A percentile compares a stretch with the other conserved stretches of the same genome.
phyloP scores from a whole-genome alignment of 495 filamentous ascomycete genomes.

The Lasiosphaeria hispida region DNA sequence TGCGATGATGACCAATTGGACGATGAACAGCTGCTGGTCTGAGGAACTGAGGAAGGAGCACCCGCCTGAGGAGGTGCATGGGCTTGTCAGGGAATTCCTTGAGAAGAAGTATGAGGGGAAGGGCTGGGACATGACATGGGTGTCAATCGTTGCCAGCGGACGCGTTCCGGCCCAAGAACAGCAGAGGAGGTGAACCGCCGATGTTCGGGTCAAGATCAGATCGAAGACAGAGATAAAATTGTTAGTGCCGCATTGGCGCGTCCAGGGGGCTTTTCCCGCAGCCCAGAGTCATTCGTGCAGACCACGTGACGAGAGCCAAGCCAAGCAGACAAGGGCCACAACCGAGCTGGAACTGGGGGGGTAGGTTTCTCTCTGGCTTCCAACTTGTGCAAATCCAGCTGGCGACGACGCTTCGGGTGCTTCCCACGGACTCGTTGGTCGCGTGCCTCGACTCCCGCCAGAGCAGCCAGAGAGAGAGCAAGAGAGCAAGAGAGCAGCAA shows the following conservation, averaged over 20 bases:
- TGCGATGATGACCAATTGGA: slow-evolving; percentile 38
- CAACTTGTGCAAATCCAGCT: background rate
- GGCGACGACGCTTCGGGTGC: slow-evolving; percentile 6
- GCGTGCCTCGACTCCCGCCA: background rate
- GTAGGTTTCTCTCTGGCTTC: background rate
- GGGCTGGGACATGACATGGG: slow-evolving; percentile 39
- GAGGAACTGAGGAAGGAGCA: slow-evolving; percentile 37
- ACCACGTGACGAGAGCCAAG: slow-evolving; percentile 30
- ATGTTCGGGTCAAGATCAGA: too few relatives aligned
- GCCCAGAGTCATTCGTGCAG: slow-evolving; percentile 30
- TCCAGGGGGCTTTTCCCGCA: slow-evolving; percentile 24
- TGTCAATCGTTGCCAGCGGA: slow-evolving; percentile 32
- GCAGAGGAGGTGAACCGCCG: background rate
- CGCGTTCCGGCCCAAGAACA: slow-evolving; percentile 23
- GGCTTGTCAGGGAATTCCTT: slow-evolving; percentile 32
- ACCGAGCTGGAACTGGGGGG: too few relatives aligned
- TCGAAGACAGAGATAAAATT: too few relatives aligned
- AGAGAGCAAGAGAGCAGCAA: too few relatives aligned
- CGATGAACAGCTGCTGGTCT: slow-evolving; percentile 35
- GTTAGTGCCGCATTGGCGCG: too few relatives aligned
- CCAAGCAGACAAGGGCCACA: background rate
- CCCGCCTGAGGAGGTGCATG: slow-evolving; percentile 31
- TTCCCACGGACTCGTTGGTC: slow-evolving; percentile 4
- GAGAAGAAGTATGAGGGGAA: slow-evolving; percentile 34
- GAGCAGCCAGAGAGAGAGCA: background rate